Evolutionary conservation across 2,329 filamentous ascomycete genomes (phyloP), one percentile per base, ranked within the genome.

Genomic region (Colletotrichum chlorophyti): DNA sequence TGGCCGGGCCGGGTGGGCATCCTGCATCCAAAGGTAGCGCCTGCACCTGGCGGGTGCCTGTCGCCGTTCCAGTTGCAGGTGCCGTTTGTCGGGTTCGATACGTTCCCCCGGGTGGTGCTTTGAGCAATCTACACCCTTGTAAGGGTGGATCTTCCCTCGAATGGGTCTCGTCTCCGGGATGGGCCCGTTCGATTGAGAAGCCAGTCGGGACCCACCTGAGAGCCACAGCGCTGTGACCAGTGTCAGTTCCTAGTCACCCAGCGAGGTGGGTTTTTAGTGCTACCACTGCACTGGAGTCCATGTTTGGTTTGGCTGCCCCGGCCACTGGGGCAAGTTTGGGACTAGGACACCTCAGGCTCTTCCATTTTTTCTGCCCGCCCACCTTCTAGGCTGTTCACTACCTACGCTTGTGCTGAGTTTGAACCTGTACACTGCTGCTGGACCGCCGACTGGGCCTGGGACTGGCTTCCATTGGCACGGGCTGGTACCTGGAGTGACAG

Each of bases 181-280:
- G 54, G 50, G 49, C 11, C 35, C 54, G 43, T 34, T 41, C 29
- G 17, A 48, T 19, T 38, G 41, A 38, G 29, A 50, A 58, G 54
- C 54, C 48, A 47, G 35, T 32, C 31, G 31, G 45, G 9, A 21
- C 19, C 47, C 47, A 31, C 47, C 40, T 32, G 32, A 34, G 53
- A 24, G 48, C 40, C 53, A 46, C 40, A n/a, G 42, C 49, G 55
- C 55, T 59, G 42, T 48, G 29, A 38, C 49, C 48, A 45, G 53
- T n/a, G n/a, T n/a, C n/a, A n/a, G n/a, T 57, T 29, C 54, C 29
- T 42, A 48, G 21, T 59, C 51, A 42, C 50, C 37, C 50, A 48
- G 55, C 37, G 42, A 26, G 55, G 54, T 58, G 55, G 55, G 43
- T 55, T 59, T 50, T 45, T 48, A 49, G 55, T 59, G 55, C 37